Conservation (phyloP, 1,284 basidiomycete species). For the Trametes sp. region DNA sequence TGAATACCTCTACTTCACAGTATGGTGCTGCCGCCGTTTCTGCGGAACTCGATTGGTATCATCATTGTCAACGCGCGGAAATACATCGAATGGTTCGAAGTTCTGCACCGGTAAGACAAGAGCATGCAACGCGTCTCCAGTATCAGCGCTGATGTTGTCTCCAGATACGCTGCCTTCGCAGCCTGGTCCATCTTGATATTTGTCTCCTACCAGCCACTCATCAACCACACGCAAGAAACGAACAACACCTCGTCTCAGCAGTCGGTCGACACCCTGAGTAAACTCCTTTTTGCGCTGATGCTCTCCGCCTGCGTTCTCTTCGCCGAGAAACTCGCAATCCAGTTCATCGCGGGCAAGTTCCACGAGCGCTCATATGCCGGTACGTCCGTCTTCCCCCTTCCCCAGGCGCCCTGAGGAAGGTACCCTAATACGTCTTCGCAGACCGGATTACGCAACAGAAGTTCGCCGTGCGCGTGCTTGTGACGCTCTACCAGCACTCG, state of each 20-base stretch:
- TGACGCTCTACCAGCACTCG: slow-evolving; percentile 83
- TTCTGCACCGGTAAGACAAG: slow-evolving; percentile 59
- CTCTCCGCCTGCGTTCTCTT: slow-evolving; percentile 78
- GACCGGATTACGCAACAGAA: slow-evolving; percentile 89
- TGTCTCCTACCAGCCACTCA: slow-evolving; percentile 75
- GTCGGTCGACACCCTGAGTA: slow-evolving; percentile 61
- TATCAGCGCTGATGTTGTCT: neutral
- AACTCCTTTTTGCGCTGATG: slow-evolving; percentile 79
- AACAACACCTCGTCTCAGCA: slow-evolving; percentile 31
- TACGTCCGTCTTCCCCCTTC: slow-evolving; percentile 42
- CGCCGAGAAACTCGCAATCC: slow-evolving; percentile 88
- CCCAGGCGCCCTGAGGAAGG: neutral
- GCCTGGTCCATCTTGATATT: slow-evolving; percentile 74
- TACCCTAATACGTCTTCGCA: slow-evolving; percentile 33
- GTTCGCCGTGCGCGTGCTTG: slow-evolving; percentile 77
- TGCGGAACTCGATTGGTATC: slow-evolving; percentile 72
- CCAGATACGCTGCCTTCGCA: slow-evolving; percentile 76
- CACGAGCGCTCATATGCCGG: slow-evolving; percentile 89
- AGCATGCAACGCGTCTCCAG: slow-evolving; percentile 28
- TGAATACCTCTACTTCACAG: slow-evolving; percentile 39
- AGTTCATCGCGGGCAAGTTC: slow-evolving; percentile 87
- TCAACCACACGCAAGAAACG: slow-evolving; percentile 54
- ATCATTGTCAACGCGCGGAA: slow-evolving; percentile 73
- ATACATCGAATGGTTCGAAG: slow-evolving; percentile 82
- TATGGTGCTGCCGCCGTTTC: slow-evolving; percentile 61